A percentile compares a stretch with the other conserved stretches of the same genome.
Conservation (phyloP, 176 grass and related monocot species). For the Carex pumila region DNA sequence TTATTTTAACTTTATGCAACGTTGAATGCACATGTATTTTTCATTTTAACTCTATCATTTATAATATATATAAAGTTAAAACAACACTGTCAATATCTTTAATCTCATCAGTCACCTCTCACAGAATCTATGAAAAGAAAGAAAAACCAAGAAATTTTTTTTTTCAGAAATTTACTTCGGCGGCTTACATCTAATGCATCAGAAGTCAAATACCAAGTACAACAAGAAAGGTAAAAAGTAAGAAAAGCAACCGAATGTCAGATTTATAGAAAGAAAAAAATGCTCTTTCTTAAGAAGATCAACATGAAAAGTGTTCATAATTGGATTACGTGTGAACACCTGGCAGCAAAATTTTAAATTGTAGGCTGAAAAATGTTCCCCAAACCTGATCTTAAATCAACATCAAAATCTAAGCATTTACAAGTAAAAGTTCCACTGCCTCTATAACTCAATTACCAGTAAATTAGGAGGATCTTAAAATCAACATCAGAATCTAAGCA, state of each 20-base stretch:
- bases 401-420: not conserved
- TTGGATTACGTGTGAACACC: slow-evolving; percentile 1
- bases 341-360: not conserved
- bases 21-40: too few relatives aligned
- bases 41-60: too few relatives aligned
- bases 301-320: not conserved
- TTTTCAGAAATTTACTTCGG: too few relatives aligned
- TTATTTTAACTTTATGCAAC: too few relatives aligned
- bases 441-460: not conserved
- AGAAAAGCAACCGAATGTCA: not conserved
- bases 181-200: too few relatives aligned
- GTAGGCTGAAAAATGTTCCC: not conserved
- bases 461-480: not conserved
- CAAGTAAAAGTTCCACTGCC: not conserved
- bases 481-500: not conserved
- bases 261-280: not conserved
- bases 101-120: too few relatives aligned
- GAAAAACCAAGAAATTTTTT: too few relatives aligned
- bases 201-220: not conserved
- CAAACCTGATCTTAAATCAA: not conserved
- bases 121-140: too few relatives aligned
- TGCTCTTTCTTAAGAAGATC: not conserved
- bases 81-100: too few relatives aligned
- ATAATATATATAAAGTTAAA: too few relatives aligned
- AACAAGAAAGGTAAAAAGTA: slow-evolving; percentile 3